Evolutionary conservation across 345 rosid genomes (phyloP).

Genomic region (Durio zibethinus): DNA sequence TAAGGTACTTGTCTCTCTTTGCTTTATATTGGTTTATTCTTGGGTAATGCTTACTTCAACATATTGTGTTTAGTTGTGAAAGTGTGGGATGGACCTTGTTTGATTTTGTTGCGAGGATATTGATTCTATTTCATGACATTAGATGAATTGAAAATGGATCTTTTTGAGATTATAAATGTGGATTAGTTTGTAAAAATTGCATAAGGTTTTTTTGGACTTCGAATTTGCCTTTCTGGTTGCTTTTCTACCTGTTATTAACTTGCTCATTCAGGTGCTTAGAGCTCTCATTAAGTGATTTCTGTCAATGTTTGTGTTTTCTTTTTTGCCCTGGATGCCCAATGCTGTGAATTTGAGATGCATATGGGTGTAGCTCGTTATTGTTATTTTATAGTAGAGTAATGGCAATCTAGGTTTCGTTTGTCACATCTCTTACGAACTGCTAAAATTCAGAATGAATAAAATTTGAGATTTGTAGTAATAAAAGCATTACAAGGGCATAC

Average conservation of each 20-base stretch:
- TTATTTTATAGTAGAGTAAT: background rate
- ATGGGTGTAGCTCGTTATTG: background rate
- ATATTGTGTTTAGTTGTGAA: background rate
- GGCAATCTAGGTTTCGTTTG: background rate
- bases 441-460: background rate
- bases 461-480: background rate
- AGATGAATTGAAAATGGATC: background rate
- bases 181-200: background rate
- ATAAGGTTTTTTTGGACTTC: background rate
- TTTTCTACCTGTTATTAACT: background rate
- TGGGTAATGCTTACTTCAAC: background rate
- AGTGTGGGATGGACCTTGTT: background rate
- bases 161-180: background rate
- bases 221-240: background rate
- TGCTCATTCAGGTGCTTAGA: background rate
- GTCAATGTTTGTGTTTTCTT: background rate
- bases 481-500: background rate
- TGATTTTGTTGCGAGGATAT: background rate
- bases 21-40: background rate
- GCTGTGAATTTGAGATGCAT: background rate
- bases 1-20: constrained; percentile 48
- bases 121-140: background rate
- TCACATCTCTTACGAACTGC: background rate
- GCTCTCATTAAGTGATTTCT: background rate
- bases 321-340: background rate